Base-by-base conservation (phyloP, 805 yeast species). In the Candida nonsorbophila region DNA sequence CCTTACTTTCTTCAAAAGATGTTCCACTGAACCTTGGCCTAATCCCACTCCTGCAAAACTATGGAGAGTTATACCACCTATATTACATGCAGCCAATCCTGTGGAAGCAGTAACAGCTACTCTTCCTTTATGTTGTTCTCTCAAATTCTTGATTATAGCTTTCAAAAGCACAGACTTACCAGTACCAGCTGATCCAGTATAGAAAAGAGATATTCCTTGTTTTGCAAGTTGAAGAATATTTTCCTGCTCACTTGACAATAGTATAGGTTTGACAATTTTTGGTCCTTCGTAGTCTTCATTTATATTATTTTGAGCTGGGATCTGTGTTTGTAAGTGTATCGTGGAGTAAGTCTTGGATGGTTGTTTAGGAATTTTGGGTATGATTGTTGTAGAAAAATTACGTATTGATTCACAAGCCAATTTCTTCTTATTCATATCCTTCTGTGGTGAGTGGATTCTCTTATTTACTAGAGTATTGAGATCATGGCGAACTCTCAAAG, bases 101-200 rank as follows among this genome's bases (percentile, higher is more conserved):
- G 94, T 84, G 0, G 92, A 82, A 0, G 94, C 94, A 0, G 92
- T 82, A 1, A 84, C 81, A 0, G 82, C 87, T 4, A 84, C 84
- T 9, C 60, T 49, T 2, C 71, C 74, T 0, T 39, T 38, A 48
- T 74, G 67, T 34, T 64, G 67, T 1, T 40, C 36, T 37, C 58
- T 65, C 31, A 84, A 49, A 0, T 66, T 54, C 42, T 72, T 71
- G 31, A 84, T 82, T 20, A 84, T 62, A 7, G 75, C 66, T 37
- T 72, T 69, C 28, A 92, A 59, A n/a, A 92, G 62, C 4, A 92
- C 81, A 1, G 98, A 90, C 51, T 92, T 92, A 49, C 98, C 98
- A 0, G 98, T 92, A 46, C 98, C 98, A 0, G 98, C 98, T 19
- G 97, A 86, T 28, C 98, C 98, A 0, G 98, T 92, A 51, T 84